These are phyloP conservation scores for Mucor ambiguus DNA, from an alignment of 371 early-diverging fungal species.

Conservation along the genomic window DNA sequence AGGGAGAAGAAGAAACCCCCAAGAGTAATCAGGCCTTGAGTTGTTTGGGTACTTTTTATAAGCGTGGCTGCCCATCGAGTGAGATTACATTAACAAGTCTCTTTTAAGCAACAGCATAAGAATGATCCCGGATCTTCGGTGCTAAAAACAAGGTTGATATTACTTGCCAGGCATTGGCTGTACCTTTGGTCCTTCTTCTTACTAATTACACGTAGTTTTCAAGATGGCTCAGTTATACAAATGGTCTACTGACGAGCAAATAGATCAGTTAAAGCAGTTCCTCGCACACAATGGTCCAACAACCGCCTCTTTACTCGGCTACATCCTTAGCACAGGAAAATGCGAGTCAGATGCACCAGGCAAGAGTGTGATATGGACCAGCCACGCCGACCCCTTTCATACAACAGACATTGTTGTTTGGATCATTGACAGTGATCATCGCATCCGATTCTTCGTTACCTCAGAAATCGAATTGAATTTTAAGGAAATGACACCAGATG, in stretches of 20 bases:
- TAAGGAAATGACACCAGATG: background rate
- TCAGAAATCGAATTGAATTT: conserved; percentile 7
- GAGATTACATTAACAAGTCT: no score
- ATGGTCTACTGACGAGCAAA: conserved; percentile 1
- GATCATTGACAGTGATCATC: conserved; percentile 10
- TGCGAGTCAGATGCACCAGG: background rate
- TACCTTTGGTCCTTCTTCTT: background rate
- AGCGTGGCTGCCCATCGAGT: no score
- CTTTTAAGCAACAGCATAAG: no score
- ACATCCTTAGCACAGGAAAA: background rate
- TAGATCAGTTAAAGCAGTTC: conserved; percentile 7
- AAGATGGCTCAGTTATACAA: background rate
- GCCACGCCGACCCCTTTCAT: conserved; percentile 14
- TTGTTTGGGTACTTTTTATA: no score
- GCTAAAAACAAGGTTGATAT: background rate
- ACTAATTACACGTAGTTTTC: background rate
- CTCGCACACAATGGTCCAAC: background rate
- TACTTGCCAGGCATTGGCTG: background rate
- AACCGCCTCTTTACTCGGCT: conserved; percentile 6
- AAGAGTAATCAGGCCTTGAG: no score
- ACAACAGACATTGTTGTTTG: conserved; percentile 12
- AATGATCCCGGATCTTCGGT: background rate
- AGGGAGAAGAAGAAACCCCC: no score
- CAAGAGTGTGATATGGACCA: conserved; percentile 5
- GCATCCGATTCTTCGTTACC: conserved; percentile 12